A percentile compares a stretch with the other conserved stretches of the same genome.
Evolutionary conservation across 208 protist genomes (phyloP).

Genomic region (Wallacemonas rigidus): DNA sequence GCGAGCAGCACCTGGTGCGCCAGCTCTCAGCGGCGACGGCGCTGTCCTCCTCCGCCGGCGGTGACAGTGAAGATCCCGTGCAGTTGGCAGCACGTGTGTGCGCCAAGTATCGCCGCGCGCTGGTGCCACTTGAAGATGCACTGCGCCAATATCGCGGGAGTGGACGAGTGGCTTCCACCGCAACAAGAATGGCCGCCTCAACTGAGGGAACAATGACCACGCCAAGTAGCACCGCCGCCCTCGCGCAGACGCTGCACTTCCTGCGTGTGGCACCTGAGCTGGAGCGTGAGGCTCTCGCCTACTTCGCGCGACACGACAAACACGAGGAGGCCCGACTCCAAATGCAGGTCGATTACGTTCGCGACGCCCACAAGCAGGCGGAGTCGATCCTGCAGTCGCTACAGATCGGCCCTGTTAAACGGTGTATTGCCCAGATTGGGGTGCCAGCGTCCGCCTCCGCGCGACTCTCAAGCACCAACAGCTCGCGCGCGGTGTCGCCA

Average conservation of each 20-base stretch:
- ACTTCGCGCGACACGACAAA: conserved; percentile 21
- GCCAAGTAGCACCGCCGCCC: not conserved
- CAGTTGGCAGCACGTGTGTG: conserved; percentile 36
- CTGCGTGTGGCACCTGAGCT: conserved; percentile 15
- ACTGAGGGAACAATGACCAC: not conserved
- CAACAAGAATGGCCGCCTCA: not conserved
- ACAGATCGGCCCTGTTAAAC: not conserved
- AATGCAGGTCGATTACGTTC: conserved; percentile 13
- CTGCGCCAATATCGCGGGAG: conserved; percentile 30
- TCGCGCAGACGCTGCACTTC: conserved; percentile 21
- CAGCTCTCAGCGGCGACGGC: conserved; percentile 14
- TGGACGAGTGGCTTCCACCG: not conserved
- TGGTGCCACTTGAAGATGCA: conserved; percentile 34
- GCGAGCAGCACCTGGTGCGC: conserved; percentile 25
- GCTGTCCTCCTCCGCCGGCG: not conserved
- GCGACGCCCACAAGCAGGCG: conserved; percentile 8
- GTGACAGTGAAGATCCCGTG: conserved; percentile 33
- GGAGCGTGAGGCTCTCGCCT: conserved; percentile 21
- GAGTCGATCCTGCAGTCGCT: conserved; percentile 10
- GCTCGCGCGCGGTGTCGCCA: not conserved
- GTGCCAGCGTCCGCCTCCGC: not conserved
- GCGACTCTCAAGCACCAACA: not conserved
- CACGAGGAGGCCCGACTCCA: conserved; percentile 26
- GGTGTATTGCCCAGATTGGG: conserved; percentile 12
- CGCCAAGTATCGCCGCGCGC: conserved; percentile 37